Evolutionary conservation across 192 early-diverging fungal species (phyloP).

Genomic region (Chytriomyces sp.): DNA sequence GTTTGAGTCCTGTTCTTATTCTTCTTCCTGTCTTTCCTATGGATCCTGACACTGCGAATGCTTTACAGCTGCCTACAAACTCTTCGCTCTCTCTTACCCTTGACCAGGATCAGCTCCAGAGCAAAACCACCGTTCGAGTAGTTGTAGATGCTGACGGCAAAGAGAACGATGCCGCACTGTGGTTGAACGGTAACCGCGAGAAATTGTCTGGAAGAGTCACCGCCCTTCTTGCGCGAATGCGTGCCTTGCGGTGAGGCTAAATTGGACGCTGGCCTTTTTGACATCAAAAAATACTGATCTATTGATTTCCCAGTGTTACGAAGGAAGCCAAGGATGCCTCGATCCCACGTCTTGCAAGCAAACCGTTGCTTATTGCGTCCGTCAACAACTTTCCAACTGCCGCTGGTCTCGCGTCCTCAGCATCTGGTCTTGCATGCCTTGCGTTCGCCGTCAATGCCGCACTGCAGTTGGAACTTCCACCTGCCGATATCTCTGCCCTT

Average conservation of each 20-base stretch:
- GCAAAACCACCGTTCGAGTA: constrained; percentile 85
- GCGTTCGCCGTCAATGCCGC: constrained; percentile 74
- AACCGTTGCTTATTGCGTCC: constrained; percentile 87
- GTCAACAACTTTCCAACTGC: constrained; percentile 99
- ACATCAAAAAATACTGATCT: background rate
- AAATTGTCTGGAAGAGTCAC: constrained; percentile 62
- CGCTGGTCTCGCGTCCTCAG: constrained; percentile 96
- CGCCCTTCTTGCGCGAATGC: constrained; percentile 83
- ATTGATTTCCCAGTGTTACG: background rate
- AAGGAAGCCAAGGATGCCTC: constrained; percentile 39
- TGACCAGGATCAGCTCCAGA: constrained; percentile 93
- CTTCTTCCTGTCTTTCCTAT: too few relatives aligned
- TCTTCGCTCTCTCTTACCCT: constrained; percentile 96
- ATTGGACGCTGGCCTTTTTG: constrained; percentile 65
- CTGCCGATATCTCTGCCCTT: constrained; percentile 81
- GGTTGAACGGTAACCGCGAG: constrained; percentile 95
- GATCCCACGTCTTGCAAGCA: constrained; percentile 63
- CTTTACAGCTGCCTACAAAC: constrained; percentile 83
- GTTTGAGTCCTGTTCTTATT: too few relatives aligned
- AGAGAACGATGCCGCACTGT: constrained; percentile 78
- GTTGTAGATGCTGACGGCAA: constrained; percentile 35
- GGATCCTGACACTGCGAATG: too few relatives aligned
- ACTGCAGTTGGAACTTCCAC: constrained; percentile 34
- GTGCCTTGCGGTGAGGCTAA: constrained; percentile 67
- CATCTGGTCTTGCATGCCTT: constrained; percentile 93